Evolutionary conservation across 169 alveolate genomes (phyloP), one percentile per base, ranked within the genome.

Genomic region (Plasmodium knowlesi): DNA sequence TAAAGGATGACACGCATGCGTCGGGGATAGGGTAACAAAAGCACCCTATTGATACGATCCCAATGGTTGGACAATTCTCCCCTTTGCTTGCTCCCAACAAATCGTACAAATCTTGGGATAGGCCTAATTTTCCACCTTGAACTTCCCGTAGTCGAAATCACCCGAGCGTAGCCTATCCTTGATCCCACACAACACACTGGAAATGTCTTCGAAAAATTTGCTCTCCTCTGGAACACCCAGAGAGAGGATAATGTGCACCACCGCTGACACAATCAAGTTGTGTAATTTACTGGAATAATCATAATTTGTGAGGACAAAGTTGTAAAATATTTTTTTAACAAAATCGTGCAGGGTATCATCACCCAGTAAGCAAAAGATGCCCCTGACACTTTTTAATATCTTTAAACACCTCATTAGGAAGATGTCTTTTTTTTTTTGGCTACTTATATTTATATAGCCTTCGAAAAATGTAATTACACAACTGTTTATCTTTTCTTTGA

Each of bases 371-470:
- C 1, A 34, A 30, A 91, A 16, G 61, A 91, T 71, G 57, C 78
- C 57, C 61, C 74, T 91, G 37, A 82, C 28, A 72, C 85, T 70
- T 34, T 81, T 91, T 22, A 91, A 71, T 39, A 91, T 19, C 74
- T 91, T 91, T 70, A 91, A 91, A 82, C 95, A 81, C 54, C 95
- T 91, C 85, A 82, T 91, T 91, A 91, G 39, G 76, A 91, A 81
- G 34, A 91, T 70, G 37, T 91, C 67, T 91, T 73, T 91, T 34
- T 91, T 91, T 53, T 82, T 80, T 67, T 28, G 72, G 43, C 53
- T 91, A 43, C 34, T 71, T 91, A 82, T 71, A 34, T 81, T 80
- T 91, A 71, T 80, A 91, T 82, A 57, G 4, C 92, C 39, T 14
- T 91, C 83, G 37, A 91, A 91, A 91, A 81, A 82, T 5, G 88